Evolutionary conservation across 257 asterid genomes (phyloP).

Genomic region (Solanum piurae): DNA sequence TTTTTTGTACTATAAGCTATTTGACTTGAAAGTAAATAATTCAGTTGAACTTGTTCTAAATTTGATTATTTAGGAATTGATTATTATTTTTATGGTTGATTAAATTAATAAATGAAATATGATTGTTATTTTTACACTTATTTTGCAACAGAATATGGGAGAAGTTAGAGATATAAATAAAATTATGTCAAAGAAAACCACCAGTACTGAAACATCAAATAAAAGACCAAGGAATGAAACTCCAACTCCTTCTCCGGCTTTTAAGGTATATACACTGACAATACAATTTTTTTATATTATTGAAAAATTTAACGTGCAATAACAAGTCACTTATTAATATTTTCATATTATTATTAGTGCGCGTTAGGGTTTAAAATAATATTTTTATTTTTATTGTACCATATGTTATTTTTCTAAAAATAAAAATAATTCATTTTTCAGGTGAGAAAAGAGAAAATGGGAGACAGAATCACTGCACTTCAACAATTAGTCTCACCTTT

Average conservation of each 20-base stretch:
- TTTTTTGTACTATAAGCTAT: not conserved
- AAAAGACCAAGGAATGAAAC: slow-evolving; percentile 55
- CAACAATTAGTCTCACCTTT: slow-evolving; percentile 89
- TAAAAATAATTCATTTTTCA: slow-evolving; percentile 7
- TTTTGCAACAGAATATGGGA: slow-evolving; percentile 14
- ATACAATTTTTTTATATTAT: not conserved
- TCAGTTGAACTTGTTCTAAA: not conserved
- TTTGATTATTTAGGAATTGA: not conserved
- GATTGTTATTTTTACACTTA: not conserved
- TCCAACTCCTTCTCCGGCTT: slow-evolving; percentile 49
- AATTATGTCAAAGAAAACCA: slow-evolving; percentile 23
- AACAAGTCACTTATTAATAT: not conserved
- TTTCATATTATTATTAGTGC: not conserved
- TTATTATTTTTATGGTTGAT: not conserved
- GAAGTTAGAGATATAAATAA: slow-evolving; percentile 21
- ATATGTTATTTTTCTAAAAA: not conserved
- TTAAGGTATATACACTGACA: slow-evolving; percentile 32
- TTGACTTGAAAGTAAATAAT: not conserved
- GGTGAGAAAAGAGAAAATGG: slow-evolving; percentile 78
- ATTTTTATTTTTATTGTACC: not conserved
- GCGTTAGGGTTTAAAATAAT: not conserved
- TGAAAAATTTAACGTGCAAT: accelerated
- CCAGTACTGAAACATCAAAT: slow-evolving; percentile 26
- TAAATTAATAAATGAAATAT: not conserved
- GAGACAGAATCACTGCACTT: slow-evolving; percentile 83